Conservation (phyloP, 2,329 filamentous ascomycete species). For the Exserohilum turcica region DNA sequence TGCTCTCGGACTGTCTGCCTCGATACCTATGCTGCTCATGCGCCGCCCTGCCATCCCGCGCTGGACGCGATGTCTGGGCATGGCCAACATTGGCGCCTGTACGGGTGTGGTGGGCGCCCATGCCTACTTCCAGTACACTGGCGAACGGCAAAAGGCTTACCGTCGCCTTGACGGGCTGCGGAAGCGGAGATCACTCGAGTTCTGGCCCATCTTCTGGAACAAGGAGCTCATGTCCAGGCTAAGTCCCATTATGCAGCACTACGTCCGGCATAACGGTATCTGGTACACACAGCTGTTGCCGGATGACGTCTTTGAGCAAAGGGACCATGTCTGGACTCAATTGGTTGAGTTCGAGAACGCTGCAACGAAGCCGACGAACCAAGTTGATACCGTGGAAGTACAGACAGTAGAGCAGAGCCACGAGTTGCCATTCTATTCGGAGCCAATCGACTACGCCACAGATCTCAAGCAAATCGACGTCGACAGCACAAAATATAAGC, state of each 20-base stretch:
- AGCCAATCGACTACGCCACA: conserved; percentile 28
- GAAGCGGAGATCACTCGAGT: conserved; percentile 28
- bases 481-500: conserved; percentile 11
- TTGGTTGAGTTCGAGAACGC: conserved; percentile 1
- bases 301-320: conserved; percentile 20
- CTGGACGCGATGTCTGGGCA: conserved; percentile 31
- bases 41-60: conserved; percentile 27
- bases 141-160: conserved; percentile 34
- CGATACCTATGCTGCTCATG: conserved; percentile 28
- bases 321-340: conserved; percentile 2
- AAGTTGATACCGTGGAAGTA: neutral
- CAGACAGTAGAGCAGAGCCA: conserved; percentile 1
- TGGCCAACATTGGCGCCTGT: conserved; percentile 33
- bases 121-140: conserved; percentile 36
- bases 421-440: conserved; percentile 21
- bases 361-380: neutral
- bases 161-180: conserved; percentile 19
- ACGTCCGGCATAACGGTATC: conserved; percentile 33
- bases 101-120: conserved; percentile 29
- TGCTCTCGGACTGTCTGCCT: conserved; percentile 27
- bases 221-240: conserved; percentile 32
- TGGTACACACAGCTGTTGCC: conserved; percentile 32
- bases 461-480: conserved; percentile 23
- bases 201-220: conserved; percentile 34
- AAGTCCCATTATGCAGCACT: conserved; percentile 31